phyloP scores from a whole-genome alignment of 2,329 filamentous ascomycete species.

The Fusarium verrucosum region DNA sequence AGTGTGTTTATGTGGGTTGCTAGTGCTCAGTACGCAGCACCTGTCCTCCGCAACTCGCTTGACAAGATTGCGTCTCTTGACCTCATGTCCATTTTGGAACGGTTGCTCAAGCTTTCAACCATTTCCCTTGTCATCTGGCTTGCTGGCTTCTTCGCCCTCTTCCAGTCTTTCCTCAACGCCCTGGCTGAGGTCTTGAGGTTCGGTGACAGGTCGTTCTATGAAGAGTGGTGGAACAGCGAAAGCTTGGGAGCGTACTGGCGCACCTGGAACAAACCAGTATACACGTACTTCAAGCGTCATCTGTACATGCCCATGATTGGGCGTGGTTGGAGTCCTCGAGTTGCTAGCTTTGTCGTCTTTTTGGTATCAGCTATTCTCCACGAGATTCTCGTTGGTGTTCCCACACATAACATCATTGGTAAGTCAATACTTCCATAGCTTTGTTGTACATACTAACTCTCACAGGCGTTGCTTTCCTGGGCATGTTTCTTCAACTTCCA shows the following conservation, averaged over 20 bases:
- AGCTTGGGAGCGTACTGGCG: constrained; percentile 92
- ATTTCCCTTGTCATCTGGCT: constrained; percentile 98
- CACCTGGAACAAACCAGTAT: constrained; percentile 97
- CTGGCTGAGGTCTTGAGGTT: constrained; percentile 90
- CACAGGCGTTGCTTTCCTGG: constrained; percentile 85
- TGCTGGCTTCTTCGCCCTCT: constrained; percentile 94
- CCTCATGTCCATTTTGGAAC: constrained; percentile 82
- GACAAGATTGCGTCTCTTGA: constrained; percentile 86
- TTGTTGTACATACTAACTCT: constrained; percentile 14
- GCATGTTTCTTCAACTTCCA: constrained; percentile 93
- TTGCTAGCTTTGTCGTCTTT: constrained; percentile 85
- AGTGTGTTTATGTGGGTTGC: constrained; percentile 95
- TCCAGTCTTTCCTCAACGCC: constrained; percentile 92
- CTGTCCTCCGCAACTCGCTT: constrained; percentile 87
- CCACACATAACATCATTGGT: constrained; percentile 94
- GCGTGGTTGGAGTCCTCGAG: constrained; percentile 76
- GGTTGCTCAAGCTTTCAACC: constrained; percentile 92
- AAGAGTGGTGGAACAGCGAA: constrained; percentile 97
- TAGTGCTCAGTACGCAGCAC: constrained; percentile 92
- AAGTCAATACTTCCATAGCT: constrained; percentile 43
- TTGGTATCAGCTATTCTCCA: constrained; percentile 88
- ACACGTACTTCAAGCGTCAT: constrained; percentile 95
- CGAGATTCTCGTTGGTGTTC: constrained; percentile 90
- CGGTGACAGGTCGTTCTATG: constrained; percentile 93
- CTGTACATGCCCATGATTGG: constrained; percentile 89